Base-by-base conservation (phyloP, 345 rosid species). In the Abelmoschus esculentus region DNA sequence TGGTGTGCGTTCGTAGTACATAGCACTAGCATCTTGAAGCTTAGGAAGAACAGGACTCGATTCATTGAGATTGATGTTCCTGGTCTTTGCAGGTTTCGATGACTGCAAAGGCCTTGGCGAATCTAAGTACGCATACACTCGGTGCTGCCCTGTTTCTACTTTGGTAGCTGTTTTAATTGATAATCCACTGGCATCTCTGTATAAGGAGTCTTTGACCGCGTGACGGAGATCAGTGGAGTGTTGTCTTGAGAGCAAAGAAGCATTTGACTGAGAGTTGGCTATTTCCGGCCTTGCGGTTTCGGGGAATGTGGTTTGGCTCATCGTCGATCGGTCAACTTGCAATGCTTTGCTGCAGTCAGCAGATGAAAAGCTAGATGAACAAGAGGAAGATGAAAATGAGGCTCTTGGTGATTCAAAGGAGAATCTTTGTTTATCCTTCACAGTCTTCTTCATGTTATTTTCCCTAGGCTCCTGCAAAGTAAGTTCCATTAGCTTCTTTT, bases 311-410 rank as follows among this genome's bases (percentile, higher is more conserved):
- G 70, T 61, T 65, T 77, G 86, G 68, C 71, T 73, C 63, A 69
- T 55, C 5, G 80, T 74, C 7, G 82, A 65, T 68, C 84, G 74
- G 58, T 87, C 89, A 19, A 72, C 68, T 72, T 77, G 91, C 56
- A 84, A 73, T 18, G 91, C 67, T 64, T 77, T 83, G 57, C 72
- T 83, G 71, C 81, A 78, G 50, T 90, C 95, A 7, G 80, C 72
- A 52, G 95, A 91, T 53, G 93, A 85, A 71, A 86, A 79, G 76
- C 85, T 86, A 1, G 96, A 90, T 22, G 98, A 88, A 71, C 90
- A 78, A 49, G 53, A 13, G 58, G 99, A 88, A 70, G 96, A 86
- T 40, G 97, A 87, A 76, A 83, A 80, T 0, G 93, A 87, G 69
- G 85, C 74, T 75, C 86, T 79, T 13, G 99, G 82, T 22, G 92